Evolutionary conservation across 2,329 filamentous ascomycete species (phyloP).

Genomic region (Hypoxylon sp.): DNA sequence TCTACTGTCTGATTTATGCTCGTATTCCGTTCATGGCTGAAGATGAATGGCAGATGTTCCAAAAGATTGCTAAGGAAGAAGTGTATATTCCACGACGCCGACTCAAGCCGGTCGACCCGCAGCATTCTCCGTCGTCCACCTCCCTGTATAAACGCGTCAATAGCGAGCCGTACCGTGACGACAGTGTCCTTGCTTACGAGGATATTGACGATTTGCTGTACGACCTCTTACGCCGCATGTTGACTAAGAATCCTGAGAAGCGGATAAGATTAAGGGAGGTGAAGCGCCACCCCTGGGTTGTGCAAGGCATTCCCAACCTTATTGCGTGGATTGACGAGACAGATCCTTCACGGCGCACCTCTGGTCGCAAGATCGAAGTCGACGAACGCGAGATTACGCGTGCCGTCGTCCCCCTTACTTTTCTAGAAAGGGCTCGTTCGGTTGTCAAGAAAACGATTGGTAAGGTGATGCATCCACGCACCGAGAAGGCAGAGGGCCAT

Average conservation of each 20-base stretch:
- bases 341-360: conserved; percentile 82
- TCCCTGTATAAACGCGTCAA: conserved; percentile 72
- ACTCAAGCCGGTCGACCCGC: conserved; percentile 80
- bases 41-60: conserved; percentile 93
- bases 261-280: conserved; percentile 92
- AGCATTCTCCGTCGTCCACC: conserved; percentile 68
- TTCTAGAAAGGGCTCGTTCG: conserved; percentile 87
- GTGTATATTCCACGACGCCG: conserved; percentile 88
- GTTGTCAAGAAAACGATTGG: conserved; percentile 78
- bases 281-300: conserved; percentile 93
- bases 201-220: conserved; percentile 84
- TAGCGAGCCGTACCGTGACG: conserved; percentile 78
- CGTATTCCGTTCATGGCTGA: conserved; percentile 94
- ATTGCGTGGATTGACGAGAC: conserved; percentile 93
- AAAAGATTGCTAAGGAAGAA: conserved; percentile 91
- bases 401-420: conserved; percentile 89
- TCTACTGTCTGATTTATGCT: conserved; percentile 95
- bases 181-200: conserved; percentile 87
- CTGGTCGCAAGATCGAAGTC: conserved; percentile 90
- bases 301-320: conserved; percentile 81
- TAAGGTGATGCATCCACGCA: conserved; percentile 74
- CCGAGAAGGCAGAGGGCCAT: conserved; percentile 69
- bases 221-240: conserved; percentile 83
- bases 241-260: conserved; percentile 90
- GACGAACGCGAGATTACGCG: conserved; percentile 90